Conservation (phyloP, 2,329 filamentous ascomycete genomes). For the Chrysoporthe austroafricana region DNA sequence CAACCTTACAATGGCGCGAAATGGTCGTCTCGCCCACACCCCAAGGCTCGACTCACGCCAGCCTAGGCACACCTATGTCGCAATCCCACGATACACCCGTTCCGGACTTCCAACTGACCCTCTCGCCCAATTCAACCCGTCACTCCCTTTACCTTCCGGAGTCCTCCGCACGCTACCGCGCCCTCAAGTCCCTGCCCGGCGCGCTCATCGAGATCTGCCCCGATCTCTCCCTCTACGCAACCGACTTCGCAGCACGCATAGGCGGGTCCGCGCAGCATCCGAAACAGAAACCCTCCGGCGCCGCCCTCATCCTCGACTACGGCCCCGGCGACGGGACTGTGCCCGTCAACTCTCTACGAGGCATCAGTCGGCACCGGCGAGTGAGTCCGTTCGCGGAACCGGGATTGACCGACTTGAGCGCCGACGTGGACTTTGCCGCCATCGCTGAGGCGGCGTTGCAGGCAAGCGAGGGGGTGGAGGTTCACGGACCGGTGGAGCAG, state of each 20-base stretch:
- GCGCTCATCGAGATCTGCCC: conserved; percentile 89
- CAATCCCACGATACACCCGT: conserved; percentile 54
- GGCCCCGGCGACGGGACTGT: conserved; percentile 73
- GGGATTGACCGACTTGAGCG: conserved; percentile 84
- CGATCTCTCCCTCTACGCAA: conserved; percentile 77
- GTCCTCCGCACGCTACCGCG: conserved; percentile 76
- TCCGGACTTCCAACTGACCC: conserved; percentile 86
- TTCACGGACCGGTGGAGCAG: conserved; percentile 90
- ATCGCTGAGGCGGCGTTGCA: conserved; percentile 80
- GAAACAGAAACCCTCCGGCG: conserved; percentile 72
- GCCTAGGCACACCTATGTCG: conserved; percentile 57
- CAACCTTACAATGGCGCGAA: conserved; percentile 73
- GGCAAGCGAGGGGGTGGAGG: conserved; percentile 80
- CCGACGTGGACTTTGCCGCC: conserved; percentile 90
- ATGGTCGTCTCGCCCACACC: conserved; percentile 74
- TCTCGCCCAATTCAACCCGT: conserved; percentile 75
- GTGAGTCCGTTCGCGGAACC: conserved; percentile 81
- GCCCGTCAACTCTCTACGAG: conserved; percentile 86
- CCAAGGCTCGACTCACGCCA: conserved; percentile 55
- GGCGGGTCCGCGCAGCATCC: conserved; percentile 64
- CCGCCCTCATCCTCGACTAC: conserved; percentile 95
- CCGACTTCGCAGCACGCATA: conserved; percentile 83
- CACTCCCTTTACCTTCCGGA: conserved; percentile 86
- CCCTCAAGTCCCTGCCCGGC: conserved; percentile 67
- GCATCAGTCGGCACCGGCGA: conserved; percentile 76